Evolutionary conservation across 163 green algal genomes (phyloP).

Genomic region (Scenedesmus sp.): DNA sequence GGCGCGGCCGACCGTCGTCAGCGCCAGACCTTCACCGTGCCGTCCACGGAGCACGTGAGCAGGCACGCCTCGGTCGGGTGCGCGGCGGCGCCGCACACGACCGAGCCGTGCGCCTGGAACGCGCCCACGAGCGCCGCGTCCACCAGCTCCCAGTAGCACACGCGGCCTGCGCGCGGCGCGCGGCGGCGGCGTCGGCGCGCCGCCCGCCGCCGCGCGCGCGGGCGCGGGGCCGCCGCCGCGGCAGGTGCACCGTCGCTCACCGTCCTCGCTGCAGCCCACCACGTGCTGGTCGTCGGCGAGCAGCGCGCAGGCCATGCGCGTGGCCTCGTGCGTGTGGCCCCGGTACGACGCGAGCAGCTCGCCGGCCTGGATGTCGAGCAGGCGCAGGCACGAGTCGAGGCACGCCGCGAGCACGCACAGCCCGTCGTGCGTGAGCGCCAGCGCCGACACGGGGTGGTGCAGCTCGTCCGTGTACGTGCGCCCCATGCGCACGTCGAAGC

Average conservation of each 20-base stretch:
- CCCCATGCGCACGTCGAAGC: conserved; percentile 91
- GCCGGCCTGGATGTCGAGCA: conserved; percentile 69
- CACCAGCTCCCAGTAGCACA: conserved; percentile 92
- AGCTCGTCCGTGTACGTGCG: conserved; percentile 76
- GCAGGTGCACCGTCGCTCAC: conserved; percentile 48
- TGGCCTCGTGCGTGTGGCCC: conserved; percentile 64
- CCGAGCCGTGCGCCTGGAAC: conserved; percentile 76
- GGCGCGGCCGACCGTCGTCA: too few relatives aligned
- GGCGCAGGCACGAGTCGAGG: conserved; percentile 66
- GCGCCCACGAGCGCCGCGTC: conserved; percentile 64
- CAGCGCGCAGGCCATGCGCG: conserved; percentile 73
- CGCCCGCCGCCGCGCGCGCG: neutral
- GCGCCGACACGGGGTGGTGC: conserved; percentile 63
- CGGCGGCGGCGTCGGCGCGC: too few relatives aligned
- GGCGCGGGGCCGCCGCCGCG: neutral
- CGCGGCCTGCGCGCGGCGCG: conserved; percentile 65
- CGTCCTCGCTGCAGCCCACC: conserved; percentile 84
- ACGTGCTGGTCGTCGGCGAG: conserved; percentile 80
- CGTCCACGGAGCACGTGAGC: conserved; percentile 84
- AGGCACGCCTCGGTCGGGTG: conserved; percentile 77
- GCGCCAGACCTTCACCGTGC: conserved; percentile 82
- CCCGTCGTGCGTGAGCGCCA: conserved; percentile 75
- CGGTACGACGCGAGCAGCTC: conserved; percentile 79
- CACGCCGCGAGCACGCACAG: conserved; percentile 70
- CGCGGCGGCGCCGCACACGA: conserved; percentile 81